Base-by-base conservation (phyloP, 2,329 filamentous ascomycete genomes). In the Moelleriella libera region DNA sequence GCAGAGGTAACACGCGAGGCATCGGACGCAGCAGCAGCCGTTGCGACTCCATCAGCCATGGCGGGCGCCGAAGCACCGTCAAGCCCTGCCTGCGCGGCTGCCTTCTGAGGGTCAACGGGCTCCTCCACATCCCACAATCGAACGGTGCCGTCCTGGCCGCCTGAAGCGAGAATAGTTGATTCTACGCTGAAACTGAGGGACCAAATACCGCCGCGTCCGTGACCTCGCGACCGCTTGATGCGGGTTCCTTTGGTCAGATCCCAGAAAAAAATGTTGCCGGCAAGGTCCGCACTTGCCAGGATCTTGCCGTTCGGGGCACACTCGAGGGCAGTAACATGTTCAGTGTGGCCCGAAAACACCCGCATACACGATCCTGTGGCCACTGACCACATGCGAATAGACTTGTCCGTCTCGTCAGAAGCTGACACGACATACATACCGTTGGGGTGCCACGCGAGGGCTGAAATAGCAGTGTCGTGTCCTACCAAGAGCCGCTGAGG, bases 311-410 rank as follows among this genome's bases (percentile, higher is more conserved):
- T 88, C 1, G 87, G 88, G 28, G 87, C 83, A 58, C 88, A 94
- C 53, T 90, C 80, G 30, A 97, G 69, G 0, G 88, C 78, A 11
- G 84, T 94, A 60, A 97, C 82, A 58, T 88, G 87, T 45, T 92
- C 88, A 0, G 80, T 84, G 60, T 98, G 92, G 1, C 92, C 92
- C 0, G 86, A 88, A 60, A 97, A 95, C 58, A 97, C 80, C 30
- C 92, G 84, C 5, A 96, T 86, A 37, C 88, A 88, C 51, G 83
- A 82, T 30, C 92, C 92, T 7, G 84, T 90, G 9, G 80, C 76
- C n/a, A 96, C 78, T 8, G 88, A 83, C 92, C 92, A 98, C 90
- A 98, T 97, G 31, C 92, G 83, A 34, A 97, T 86, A 0, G 88
- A 92, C 63, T 90, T 90, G 64, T 98, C 80, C 6, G 73, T 77